Evolutionary conservation across 306 rosid species (phyloP).

Genomic region (Luffa aegyptiaca): DNA sequence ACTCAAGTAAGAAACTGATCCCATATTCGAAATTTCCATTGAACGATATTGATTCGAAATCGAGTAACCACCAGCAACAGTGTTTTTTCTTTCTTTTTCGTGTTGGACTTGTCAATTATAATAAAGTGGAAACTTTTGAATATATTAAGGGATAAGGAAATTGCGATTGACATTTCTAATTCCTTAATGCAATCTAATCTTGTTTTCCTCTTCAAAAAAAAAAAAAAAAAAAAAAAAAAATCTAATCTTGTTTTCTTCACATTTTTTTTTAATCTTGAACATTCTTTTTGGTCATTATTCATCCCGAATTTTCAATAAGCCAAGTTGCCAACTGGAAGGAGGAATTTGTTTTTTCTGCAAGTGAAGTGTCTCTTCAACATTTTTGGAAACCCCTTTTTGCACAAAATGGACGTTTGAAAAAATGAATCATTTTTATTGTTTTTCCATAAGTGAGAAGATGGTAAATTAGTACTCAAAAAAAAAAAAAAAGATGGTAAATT

Average conservation of each 20-base stretch:
- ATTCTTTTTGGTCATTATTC: not conserved
- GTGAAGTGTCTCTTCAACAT: not conserved
- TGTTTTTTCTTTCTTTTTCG: not conserved
- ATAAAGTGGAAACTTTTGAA: not conserved
- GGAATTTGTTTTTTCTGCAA: not conserved
- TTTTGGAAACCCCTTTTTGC: not conserved
- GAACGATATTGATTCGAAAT: not conserved
- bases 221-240: too few relatives aligned
- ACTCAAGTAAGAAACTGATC: not conserved
- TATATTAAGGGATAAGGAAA: too few relatives aligned
- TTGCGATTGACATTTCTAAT: not conserved
- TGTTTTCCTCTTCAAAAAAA: too few relatives aligned
- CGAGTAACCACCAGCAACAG: not conserved
- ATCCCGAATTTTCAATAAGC: not conserved
- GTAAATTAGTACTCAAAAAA: too few relatives aligned
- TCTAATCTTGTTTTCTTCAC: not conserved
- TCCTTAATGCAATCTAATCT: not conserved
- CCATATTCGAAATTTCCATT: not conserved
- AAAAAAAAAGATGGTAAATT: not conserved
- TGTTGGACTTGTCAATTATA: not conserved
- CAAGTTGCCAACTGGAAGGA: not conserved
- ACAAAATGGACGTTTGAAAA: not conserved
- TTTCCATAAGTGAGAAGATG: not conserved
- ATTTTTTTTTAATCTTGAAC: not conserved
- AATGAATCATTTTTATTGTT: not conserved